phyloP scores from a whole-genome alignment of 1,139 yeast species.

The Lodderomyces pseudojiufengensis region DNA sequence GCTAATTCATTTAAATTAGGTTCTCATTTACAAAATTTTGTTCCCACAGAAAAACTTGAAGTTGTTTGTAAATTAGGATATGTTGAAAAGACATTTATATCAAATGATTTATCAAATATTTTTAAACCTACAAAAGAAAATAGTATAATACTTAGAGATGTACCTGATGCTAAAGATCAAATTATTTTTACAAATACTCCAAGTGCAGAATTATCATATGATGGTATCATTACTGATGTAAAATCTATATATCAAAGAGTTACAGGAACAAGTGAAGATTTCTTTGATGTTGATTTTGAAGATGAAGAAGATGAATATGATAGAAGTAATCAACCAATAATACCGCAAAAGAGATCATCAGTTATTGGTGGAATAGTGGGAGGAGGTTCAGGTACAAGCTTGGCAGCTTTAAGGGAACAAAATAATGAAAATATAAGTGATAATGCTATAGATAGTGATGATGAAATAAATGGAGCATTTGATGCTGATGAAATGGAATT shows the following conservation, averaged over 20 bases:
- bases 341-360: slow-evolving; percentile 9
- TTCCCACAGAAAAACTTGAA: slow-evolving; percentile 75
- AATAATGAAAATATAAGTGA: slow-evolving; percentile 32
- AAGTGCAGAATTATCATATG: slow-evolving; percentile 81
- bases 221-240: slow-evolving; percentile 84
- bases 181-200: slow-evolving; percentile 71
- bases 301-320: slow-evolving; percentile 70
- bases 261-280: slow-evolving; percentile 92
- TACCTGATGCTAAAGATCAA: slow-evolving; percentile 36
- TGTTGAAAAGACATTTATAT: slow-evolving; percentile 63
- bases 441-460: slow-evolving; percentile 30
- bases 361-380: slow-evolving; percentile 17
- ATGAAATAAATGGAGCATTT: slow-evolving; percentile 60
- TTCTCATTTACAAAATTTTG: slow-evolving; percentile 76
- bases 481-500: slow-evolving; percentile 71
- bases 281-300: slow-evolving; percentile 93
- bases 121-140: slow-evolving; percentile 29
- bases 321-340: slow-evolving; percentile 10
- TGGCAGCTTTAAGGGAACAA: slow-evolving; percentile 15
- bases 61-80: slow-evolving; percentile 76
- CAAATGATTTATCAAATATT: slow-evolving; percentile 40
- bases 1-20: slow-evolving; percentile 83
- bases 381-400: slow-evolving; percentile 17
- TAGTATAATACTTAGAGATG: slow-evolving; percentile 30
- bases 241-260: slow-evolving; percentile 66